Base-by-base conservation (phyloP, 2,329 filamentous ascomycete species). In the Boeremia exigua region DNA sequence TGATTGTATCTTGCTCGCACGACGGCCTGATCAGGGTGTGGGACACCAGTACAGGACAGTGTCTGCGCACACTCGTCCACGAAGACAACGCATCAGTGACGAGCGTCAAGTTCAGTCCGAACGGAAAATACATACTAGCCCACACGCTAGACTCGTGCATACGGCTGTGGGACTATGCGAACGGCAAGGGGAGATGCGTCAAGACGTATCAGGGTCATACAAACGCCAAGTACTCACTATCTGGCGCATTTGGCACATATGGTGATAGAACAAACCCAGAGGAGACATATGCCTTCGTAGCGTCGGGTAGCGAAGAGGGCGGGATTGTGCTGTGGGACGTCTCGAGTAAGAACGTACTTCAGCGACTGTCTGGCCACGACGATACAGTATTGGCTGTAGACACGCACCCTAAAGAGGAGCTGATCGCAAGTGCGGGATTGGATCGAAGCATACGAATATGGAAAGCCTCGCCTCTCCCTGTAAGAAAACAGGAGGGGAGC, bases 151-250 rank as follows among this genome's bases (percentile, higher is more conserved):
- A 99, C 79, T 90, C 88, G 58, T 94, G 90, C 71, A 85, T 99
- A 42, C 87, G 95, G 2, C 80, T 99, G 19, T 99, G 95, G 95
- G 91, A 97, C 75, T 99, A 98, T 72, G 89, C 96, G 8, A 87
- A 92, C 19, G 94, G 94, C 3, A 87, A 92, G 33, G 94, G 94
- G 7, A 87, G 88, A 27, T 95, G 95, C 65, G 89, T 96, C 69
- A 99, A 99, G 82, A 99, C 95, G 12, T 99, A 98, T 76, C 92
- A 97, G 73, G 95, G 95, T 0, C 95, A 98, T 70, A 79, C 81
- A 50, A 99, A 99, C 74, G 82, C 86, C 50, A 88, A 88, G 58
- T 98, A 90, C 76, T 94, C 91, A 62, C 82, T 98, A n/a, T 86
- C 86, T 2, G 91, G 92, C 4, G 88, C 88, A 36, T 97, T 98